Evolutionary conservation across 495 filamentous ascomycete species (phyloP).

Genomic region (Rhypophila decipiens): DNA sequence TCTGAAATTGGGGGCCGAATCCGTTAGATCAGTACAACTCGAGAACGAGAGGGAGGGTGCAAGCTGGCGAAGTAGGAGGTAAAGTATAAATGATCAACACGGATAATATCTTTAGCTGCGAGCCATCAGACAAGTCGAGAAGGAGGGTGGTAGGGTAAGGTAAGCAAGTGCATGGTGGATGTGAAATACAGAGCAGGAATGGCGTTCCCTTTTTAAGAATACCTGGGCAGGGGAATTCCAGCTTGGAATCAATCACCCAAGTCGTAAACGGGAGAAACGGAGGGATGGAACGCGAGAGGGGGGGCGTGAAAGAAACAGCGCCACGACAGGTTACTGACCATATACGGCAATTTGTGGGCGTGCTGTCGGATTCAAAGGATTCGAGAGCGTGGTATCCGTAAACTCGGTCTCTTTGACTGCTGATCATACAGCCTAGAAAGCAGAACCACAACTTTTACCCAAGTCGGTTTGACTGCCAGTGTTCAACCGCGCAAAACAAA

Average conservation of each 20-base stretch:
- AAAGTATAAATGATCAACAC: neutral
- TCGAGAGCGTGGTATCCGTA: neutral
- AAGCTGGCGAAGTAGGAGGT: neutral
- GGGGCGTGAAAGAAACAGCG: neutral
- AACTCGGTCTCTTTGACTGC: neutral
- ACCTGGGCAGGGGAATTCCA: neutral
- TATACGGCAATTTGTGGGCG: conserved; percentile 1
- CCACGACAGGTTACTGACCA: neutral
- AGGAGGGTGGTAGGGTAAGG: neutral
- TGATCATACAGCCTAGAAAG: neutral
- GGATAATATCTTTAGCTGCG: neutral
- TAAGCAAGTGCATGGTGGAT: neutral
- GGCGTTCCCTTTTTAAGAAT: neutral
- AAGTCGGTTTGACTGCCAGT: neutral
- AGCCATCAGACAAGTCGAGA: neutral
- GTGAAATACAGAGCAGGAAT: neutral
- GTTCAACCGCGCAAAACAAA: neutral
- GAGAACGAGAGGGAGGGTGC: neutral
- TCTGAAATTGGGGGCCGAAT: conserved; percentile 15
- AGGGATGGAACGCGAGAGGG: neutral
- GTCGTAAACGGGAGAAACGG: neutral
- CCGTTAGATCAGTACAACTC: conserved; percentile 13
- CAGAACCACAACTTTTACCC: neutral
- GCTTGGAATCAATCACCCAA: neutral
- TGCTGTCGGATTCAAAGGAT: neutral